Base-by-base conservation (phyloP, 169 alveolate genomes). In the Eimeria acervulina region DNA sequence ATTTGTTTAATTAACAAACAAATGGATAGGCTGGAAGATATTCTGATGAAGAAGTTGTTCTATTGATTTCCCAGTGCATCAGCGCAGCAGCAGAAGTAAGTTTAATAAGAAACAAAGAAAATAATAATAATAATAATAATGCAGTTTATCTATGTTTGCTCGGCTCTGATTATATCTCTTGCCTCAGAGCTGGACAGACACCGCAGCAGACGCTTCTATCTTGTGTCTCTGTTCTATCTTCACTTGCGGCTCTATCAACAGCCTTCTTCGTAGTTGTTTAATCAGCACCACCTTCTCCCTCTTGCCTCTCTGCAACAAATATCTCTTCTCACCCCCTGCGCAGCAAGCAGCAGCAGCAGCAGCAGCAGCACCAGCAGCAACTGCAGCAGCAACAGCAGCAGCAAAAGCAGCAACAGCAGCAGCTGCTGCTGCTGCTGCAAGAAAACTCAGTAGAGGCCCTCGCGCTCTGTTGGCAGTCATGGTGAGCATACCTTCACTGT, bases 281-380 rank as follows among this genome's bases (percentile, higher is more conserved):
- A 17, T 81, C 31, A 10, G 42, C 7, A 81, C 90, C 2, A 44
- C 90, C 1, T 81, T 81, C 38, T 81, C 90, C 23, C 63, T 81
- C 42, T 28, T 81, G 40, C 90, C 90, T 26, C 70, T 81, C 1
- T 81, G 90, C 90, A 81, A 81, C 70, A 44, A 81, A 19, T 81
- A 5, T 70, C 47, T 81, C 26, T 19, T 13, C 80, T 28, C 13
- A 12, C 47, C 38, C 8, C 42, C 42, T 42, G 12, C 26, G 80
- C 42, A n/a, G 2, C 59, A 51, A 51, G 15, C 59, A 51, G 7
- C 59, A 31, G 38, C 40, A 0, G 15, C 38, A 6, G 80, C 80
- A 23, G 44, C 80, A 23, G 80, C 80, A 8, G 80, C 80, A 23
- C 42, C 80, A 6, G 80, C 44, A 6, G 80, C 80, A 23, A 42